These are phyloP conservation scores for Pseudozyma thailandica DNA, from an alignment of 1,284 basidiomycete species.

Conservation along the genomic window DNA sequence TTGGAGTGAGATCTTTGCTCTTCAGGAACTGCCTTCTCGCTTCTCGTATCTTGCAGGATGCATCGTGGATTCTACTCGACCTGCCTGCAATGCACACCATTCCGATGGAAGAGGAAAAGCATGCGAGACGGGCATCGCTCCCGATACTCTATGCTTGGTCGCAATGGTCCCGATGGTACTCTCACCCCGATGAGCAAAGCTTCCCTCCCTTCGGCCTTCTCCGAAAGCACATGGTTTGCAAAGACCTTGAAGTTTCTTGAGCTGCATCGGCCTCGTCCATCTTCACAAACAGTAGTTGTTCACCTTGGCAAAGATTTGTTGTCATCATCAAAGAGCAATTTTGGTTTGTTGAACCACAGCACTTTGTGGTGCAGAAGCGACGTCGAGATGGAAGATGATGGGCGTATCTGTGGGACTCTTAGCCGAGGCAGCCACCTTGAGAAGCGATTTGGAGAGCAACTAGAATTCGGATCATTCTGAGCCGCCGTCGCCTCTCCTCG, in stretches of 20 bases:
- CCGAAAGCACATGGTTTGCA: background rate
- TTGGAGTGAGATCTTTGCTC: background rate
- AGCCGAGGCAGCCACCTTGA: no score
- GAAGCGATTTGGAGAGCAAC: no score
- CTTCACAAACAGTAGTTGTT: background rate
- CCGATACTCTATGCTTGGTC: background rate
- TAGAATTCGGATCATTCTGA: background rate
- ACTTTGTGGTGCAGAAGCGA: no score
- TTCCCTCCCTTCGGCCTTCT: constrained; percentile 10
- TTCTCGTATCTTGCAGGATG: constrained; percentile 13
- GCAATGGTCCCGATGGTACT: background rate
- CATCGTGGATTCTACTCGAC: constrained; percentile 5
- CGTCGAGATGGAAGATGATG: no score
- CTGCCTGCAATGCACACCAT: background rate
- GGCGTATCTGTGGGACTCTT: no score
- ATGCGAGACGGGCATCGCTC: no score
- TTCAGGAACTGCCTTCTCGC: no score
- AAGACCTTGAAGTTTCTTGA: constrained; percentile 10
- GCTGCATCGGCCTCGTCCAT: background rate
- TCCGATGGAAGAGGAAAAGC: background rate
- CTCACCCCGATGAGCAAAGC: background rate
- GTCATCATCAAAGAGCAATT: no score
- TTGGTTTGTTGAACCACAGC: no score
- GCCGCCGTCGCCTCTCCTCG: background rate
- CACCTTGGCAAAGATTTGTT: no score